Evolutionary conservation across 371 early-diverging fungal genomes (phyloP).

Genomic region (Mucor lusitanicus): DNA sequence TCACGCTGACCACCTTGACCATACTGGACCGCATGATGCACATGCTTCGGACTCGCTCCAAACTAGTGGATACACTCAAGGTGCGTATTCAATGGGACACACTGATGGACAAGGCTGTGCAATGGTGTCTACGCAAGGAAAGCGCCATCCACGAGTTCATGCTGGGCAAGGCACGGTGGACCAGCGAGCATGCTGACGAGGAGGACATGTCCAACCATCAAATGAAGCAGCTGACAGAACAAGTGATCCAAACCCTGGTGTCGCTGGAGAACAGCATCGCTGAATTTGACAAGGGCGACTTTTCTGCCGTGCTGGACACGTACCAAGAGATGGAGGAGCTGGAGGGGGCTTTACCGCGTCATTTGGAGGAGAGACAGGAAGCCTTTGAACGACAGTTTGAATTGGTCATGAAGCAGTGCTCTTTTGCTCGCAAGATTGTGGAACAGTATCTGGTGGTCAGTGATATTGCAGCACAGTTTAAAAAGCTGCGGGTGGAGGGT

Average conservation of each 20-base stretch:
- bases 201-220: slow-evolving; percentile 5
- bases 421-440: slow-evolving; percentile 32
- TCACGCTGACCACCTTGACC: slow-evolving; percentile 41
- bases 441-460: slow-evolving; percentile 37
- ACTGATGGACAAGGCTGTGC: slow-evolving; percentile 1
- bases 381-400: slow-evolving; percentile 28
- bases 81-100: slow-evolving; percentile 40
- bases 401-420: slow-evolving; percentile 22
- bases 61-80: slow-evolving; percentile 21
- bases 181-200: neutral
- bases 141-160: slow-evolving; percentile 16
- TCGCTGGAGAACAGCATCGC: slow-evolving; percentile 26
- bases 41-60: slow-evolving; percentile 21
- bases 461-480: slow-evolving; percentile 23
- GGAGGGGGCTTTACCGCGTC: slow-evolving; percentile 20
- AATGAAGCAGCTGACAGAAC: slow-evolving; percentile 18
- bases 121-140: slow-evolving; percentile 17
- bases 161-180: slow-evolving; percentile 19
- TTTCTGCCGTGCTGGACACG: slow-evolving; percentile 19
- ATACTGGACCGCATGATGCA: slow-evolving; percentile 34
- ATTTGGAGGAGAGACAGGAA: slow-evolving; percentile 36
- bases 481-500: slow-evolving; percentile 30
- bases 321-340: slow-evolving; percentile 42
- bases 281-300: slow-evolving; percentile 34
- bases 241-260: slow-evolving; percentile 23